Percentiles rank a stretch among this genome's conserved stretches.
Evolutionary conservation across 257 asterid species (phyloP).

Genomic region (Scutellaria barbata): DNA sequence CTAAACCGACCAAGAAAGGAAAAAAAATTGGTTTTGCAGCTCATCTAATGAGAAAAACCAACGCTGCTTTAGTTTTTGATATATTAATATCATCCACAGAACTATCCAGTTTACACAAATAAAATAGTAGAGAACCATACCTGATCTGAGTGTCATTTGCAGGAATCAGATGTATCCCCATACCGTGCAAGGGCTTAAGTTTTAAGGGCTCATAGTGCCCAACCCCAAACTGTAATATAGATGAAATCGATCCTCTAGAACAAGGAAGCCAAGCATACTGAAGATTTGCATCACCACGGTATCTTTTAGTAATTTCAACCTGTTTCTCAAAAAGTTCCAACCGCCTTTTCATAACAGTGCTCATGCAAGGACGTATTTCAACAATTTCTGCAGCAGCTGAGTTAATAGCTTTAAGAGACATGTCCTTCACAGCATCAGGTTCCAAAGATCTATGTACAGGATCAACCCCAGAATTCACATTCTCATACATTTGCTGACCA

Average conservation of each 20-base stretch:
- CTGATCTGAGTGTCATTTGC: constrained; percentile 71
- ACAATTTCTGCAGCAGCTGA: constrained; percentile 51
- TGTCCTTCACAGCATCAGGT: constrained; percentile 46
- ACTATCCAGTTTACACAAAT: not conserved
- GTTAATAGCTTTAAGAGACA: constrained; percentile 55
- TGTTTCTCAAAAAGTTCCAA: constrained; percentile 78
- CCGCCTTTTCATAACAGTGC: constrained; percentile 53
- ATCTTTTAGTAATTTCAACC: constrained; percentile 60
- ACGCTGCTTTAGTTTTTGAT: constrained; percentile 17
- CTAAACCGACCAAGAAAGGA: not conserved
- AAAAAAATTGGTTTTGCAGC: not conserved
- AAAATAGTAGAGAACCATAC: constrained; percentile 46
- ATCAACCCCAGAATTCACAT: constrained; percentile 35
- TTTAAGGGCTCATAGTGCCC: constrained; percentile 50
- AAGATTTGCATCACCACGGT: constrained; percentile 75
- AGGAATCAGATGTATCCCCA: constrained; percentile 77
- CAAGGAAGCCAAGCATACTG: constrained; percentile 91
- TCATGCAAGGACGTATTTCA: constrained; percentile 46
- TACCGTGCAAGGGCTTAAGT: constrained; percentile 47
- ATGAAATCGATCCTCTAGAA: constrained; percentile 50
- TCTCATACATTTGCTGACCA: constrained; percentile 38
- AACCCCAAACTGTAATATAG: constrained; percentile 67
- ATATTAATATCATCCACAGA: constrained; percentile 10
- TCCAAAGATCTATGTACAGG: constrained; percentile 38
- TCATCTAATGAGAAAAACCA: constrained; percentile 4